Percentiles rank a stretch among this genome's conserved stretches.
Conservation (phyloP, 768 basidiomycete genomes). For the Pleurotus tuoliensis region DNA sequence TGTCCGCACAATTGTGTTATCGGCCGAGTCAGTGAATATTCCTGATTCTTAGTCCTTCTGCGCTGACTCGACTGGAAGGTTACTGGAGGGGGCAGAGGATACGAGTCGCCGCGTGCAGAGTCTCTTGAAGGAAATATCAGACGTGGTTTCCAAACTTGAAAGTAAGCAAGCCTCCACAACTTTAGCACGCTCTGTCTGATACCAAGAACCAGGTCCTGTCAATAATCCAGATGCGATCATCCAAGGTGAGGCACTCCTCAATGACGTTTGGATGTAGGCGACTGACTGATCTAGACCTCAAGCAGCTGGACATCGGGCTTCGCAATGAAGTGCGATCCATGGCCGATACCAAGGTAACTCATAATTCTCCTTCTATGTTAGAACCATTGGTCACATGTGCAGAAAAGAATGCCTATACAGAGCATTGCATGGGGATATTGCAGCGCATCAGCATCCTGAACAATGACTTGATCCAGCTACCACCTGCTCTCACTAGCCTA, state of each 20-base stretch:
- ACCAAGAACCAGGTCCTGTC: conserved; percentile 33
- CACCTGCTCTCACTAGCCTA: conserved; percentile 56
- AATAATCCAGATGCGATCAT: conserved; percentile 46
- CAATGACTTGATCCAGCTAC: conserved; percentile 73
- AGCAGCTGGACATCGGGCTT: conserved; percentile 56
- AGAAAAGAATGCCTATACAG: conserved; percentile 67
- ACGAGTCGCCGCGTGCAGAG: conserved; percentile 58
- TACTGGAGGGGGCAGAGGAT: conserved; percentile 56
- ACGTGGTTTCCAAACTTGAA: conserved; percentile 47
- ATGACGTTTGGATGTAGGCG: not conserved
- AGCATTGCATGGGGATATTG: conserved; percentile 60
- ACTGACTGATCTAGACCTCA: conserved; percentile 44
- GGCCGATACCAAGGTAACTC: conserved; percentile 48
- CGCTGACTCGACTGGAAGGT: conserved; percentile 28
- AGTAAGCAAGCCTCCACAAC: conserved; percentile 26
- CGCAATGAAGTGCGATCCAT: conserved; percentile 59
- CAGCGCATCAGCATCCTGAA: conserved; percentile 80
- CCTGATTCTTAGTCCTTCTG: not conserved
- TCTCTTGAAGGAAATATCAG: conserved; percentile 50
- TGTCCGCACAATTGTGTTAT: conserved; percentile 47
- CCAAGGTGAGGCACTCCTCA: conserved; percentile 37
- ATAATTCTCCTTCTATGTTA: not conserved
- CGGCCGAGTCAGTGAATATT: conserved; percentile 37
- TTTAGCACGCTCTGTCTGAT: not conserved
- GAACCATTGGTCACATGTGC: conserved; percentile 17